phyloP scores from a whole-genome alignment of 371 early-diverging fungal species.

The Zopfochytrium polystomum region DNA sequence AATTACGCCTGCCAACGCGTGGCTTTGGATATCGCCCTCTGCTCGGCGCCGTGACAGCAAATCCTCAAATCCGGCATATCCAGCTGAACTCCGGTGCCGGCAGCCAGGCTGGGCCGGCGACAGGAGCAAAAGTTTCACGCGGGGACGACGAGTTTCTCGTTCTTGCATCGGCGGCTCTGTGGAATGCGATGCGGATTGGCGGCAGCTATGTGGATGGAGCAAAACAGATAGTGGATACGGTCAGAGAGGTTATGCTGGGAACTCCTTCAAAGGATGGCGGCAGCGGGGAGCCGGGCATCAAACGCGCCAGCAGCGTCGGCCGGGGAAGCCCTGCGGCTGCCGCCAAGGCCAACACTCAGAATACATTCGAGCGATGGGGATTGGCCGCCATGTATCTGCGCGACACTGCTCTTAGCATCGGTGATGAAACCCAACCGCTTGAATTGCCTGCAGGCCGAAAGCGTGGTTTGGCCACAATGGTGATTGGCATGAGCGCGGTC shows the following conservation, averaged over 20 bases:
- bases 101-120: too few species aligned
- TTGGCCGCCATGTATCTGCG: conserved; percentile 37
- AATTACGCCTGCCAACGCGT: conserved; percentile 40
- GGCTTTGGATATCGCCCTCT: conserved; percentile 84
- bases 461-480: conserved; percentile 35
- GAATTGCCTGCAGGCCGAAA: neutral
- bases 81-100: too few species aligned
- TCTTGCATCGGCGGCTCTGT: conserved; percentile 77
- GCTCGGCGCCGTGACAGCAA: conserved; percentile 79
- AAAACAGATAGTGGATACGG: conserved; percentile 28
- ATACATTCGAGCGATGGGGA: conserved; percentile 37
- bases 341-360: neutral
- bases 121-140: too few species aligned
- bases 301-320: neutral
- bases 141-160: conserved; percentile 81
- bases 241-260: conserved; percentile 6
- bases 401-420: conserved; percentile 31
- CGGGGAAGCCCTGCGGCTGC: too few species aligned
- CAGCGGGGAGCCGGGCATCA: neutral
- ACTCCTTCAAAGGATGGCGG: neutral
- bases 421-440: too few species aligned
- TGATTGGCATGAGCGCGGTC: conserved; percentile 29
- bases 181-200: conserved; percentile 71
- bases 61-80: too few species aligned
- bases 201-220: conserved; percentile 34